Evolutionary conservation across 2,329 filamentous ascomycete species (phyloP), one percentile per base, ranked within the genome.

Genomic region (Curvularia spicifera): DNA sequence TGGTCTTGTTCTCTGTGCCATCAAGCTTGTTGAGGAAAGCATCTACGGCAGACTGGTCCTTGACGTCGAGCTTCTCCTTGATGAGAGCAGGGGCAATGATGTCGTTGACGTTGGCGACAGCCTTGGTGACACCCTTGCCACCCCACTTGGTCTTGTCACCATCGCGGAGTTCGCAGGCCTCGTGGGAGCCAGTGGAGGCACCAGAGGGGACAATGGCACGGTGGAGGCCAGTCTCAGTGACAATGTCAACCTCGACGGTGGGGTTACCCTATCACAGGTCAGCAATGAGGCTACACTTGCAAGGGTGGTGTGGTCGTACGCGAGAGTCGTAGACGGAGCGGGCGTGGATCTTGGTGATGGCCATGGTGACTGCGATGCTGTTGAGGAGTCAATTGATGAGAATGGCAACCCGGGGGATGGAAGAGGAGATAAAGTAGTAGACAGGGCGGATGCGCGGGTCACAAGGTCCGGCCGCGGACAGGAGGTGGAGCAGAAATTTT

Each of bases 241-340:
- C 90, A 73, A 97, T 88, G 80, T 97, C 94, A 76, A 98, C 94
- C 87, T 98, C 94, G 77, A 97, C 94, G 78, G 95, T 99, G 76
- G 95, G 95, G 89, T 99, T 99, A 79, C 87, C 87, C 68, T 71
- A 37, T 44, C 37, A 20, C 13, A 29, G 13, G 56, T 69, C 50
- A 70, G 60, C 49, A 35, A 29, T 39, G 37, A 43, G 37, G 44
- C 20, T 26, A 54, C 8, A 22, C 5, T 26, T 28, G 26, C 33
- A 37, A 35, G 28, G 26, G 40, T 28, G 50, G 46, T 6, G 39
- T 49, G 5, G 15, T 64, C 68, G 22, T 70, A 71, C 68, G 71
- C 95, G 94, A 80, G 95, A 98, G 87, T 99, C 95, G 88, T 83
- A 99, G 85, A 99, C 93, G 77, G 90, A 93, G 79, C 95, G 81